Base-by-base conservation (phyloP, 305 asterid species). In the Fraxinus greggii region DNA sequence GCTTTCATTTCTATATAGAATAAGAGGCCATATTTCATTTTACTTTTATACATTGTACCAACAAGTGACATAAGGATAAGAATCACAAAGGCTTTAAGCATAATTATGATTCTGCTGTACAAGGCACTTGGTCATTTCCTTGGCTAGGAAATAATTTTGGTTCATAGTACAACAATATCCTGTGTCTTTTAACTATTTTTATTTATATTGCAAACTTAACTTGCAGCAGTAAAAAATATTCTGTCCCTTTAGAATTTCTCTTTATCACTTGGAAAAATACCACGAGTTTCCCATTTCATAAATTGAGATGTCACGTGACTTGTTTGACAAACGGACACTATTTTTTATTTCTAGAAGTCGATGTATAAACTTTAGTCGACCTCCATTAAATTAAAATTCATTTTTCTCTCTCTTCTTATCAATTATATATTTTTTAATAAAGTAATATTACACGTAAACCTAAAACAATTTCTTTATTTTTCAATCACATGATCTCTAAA, bases 1-100 rank as follows among this genome's bases (percentile, higher is more conserved):
- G 86, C 88, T 86, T 86, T 83, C 86, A 86, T 86, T 86, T 86
- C 85, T 61, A 61, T 23, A 1, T 83, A 31, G 70, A 59, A n/a
- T 54, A 79, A 79, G 74, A 79, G 32, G 78, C 72, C 78, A 67
- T 85, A 76, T 82, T 79, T 85, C 35, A 79, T 75, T 70, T 79
- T 23, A 54, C 42, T 24, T 48, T 65, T 56, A 8, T 31, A 54
- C 65, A 54, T 63, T 63, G 72, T 63, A 63, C 72, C 72, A 63
- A 24, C 72, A 63, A 63, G 33, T 63, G 33, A 63, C 32, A 63
- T 63, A 10, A 61, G 70, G 70, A 61, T 61, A 61, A 61, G 70
- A 61, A 61, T 61, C 70, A 61, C 32, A 61, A 61, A 23, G 29
- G 70, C 70, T 61, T 61, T 61, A 61, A 61, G 31, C 70, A 19